These are phyloP conservation scores for Solanum virginianum DNA, from an alignment of 257 asterid species.

Conservation along the genomic window DNA sequence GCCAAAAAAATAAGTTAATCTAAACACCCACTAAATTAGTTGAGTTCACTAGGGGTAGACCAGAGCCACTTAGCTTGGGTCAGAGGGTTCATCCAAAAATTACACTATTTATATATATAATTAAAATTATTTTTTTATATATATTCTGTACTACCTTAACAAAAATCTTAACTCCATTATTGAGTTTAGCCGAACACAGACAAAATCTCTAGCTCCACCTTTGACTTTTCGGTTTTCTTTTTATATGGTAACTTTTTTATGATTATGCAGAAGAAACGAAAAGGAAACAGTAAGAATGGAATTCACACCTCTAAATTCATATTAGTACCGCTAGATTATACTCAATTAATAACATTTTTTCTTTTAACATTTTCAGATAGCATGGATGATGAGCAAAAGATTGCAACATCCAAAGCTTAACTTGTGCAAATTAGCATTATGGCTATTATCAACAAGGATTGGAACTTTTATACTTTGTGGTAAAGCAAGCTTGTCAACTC, in stretches of 20 bases:
- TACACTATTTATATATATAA: no score
- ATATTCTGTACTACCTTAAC: no score
- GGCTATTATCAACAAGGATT: slow-evolving; percentile 44
- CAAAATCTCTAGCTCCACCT: background rate
- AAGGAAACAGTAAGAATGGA: background rate
- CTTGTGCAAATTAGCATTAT: slow-evolving; percentile 22
- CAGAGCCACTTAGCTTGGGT: no score
- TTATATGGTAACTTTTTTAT: no score
- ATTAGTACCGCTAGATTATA: background rate
- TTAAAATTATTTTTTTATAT: no score
- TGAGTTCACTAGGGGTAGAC: no score
- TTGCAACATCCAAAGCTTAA: slow-evolving; percentile 17
- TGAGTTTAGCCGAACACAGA: background rate
- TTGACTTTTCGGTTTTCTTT: background rate
- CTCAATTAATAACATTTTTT: background rate
- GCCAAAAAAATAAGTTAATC: no score
- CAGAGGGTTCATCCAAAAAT: no score
- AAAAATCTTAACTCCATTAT: background rate
- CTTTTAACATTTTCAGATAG: slow-evolving; percentile 15
- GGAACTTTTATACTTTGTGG: slow-evolving; percentile 67
- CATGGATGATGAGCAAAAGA: slow-evolving; percentile 18
- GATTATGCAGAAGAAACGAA: background rate
- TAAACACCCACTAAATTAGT: no score
- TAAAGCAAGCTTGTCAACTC: slow-evolving; percentile 25
- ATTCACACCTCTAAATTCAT: background rate